Evolutionary conservation across 2,329 filamentous ascomycete species (phyloP), one percentile per base, ranked within the genome.

Genomic region (Scedosporium boydii): DNA sequence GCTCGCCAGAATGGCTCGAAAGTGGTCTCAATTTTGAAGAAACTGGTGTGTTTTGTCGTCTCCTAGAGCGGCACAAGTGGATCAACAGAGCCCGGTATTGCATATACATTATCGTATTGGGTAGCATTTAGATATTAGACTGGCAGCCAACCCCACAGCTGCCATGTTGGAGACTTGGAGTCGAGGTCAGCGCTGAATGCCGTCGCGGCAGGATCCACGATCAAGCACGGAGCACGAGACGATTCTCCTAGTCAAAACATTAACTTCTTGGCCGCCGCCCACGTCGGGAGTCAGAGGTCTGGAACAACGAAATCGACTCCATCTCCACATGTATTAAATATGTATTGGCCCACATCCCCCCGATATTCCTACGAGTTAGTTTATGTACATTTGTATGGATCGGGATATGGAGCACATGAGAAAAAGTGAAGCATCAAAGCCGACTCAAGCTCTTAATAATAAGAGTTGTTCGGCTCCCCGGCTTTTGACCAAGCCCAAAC

Each of bases 41-140:
- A 60, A 41, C 58, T 60, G 58, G 58, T n/a, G 21, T 48, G 58
- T 60, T 60, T 60, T 27, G n/a, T 26, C n/a, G 12, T 46, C 21
- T 27, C 16, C 21, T 27, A 7, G 18, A n/a, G 10, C 51, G 23
- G 51, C 18, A 55, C 51, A 27, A 27, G n/a, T 27, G 23, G 51
- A 55, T 55, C 51, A 23, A 23, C 51, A 55, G 7, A 16, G 34
- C 34, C 18, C 44, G 44, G 18, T n/a, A 48, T 48, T 48, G 18
- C 44, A 48, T 48, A 12, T 14, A 48, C 44, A 48, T 48, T 48
- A 48, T 48, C 44, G 44, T 48, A 48, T 48, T 48, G 44, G 44
- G 44, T 48, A 21, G 18, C n/a, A 48, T 48, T 48, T 48, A 48
- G 44, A 48, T 48, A 6, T 48, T 48, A 48, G n/a, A 48, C 44